phyloP scores from a whole-genome alignment of 208 protist genomes.

The Leishmania lainsoni region DNA sequence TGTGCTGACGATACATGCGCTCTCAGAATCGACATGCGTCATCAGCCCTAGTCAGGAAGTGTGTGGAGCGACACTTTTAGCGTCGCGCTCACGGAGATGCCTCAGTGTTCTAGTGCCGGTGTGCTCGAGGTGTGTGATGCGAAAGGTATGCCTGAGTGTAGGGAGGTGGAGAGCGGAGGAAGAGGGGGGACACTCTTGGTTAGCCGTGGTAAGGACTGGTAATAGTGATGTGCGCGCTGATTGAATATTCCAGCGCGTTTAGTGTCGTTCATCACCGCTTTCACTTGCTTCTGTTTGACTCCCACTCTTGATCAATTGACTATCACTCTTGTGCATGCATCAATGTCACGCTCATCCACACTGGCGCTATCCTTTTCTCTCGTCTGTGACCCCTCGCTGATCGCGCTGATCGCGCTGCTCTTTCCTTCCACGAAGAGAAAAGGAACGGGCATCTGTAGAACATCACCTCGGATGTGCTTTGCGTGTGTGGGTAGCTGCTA shows the following conservation, averaged over 20 bases:
- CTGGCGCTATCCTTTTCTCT: background rate
- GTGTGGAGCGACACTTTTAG: background rate
- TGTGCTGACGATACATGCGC: background rate
- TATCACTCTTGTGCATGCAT: background rate
- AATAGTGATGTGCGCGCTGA: background rate
- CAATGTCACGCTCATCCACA: background rate
- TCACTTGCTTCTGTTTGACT: background rate
- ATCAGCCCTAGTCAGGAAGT: background rate
- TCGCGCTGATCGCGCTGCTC: background rate
- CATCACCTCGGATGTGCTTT: background rate
- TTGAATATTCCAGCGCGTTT: background rate
- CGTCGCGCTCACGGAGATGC: background rate
- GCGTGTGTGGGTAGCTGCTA: background rate
- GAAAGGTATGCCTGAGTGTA: background rate
- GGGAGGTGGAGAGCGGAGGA: background rate
- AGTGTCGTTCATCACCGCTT: background rate
- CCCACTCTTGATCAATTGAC: background rate
- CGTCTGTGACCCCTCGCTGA: background rate
- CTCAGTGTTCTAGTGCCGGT: background rate
- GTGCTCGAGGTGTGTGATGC: background rate
- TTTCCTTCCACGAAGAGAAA: background rate
- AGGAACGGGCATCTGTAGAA: background rate
- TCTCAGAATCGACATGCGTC: background rate
- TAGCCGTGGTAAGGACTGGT: background rate
- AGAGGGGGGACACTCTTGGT: background rate